phyloP scores from a whole-genome alignment of 1,139 yeast species.

The Blastobotrys malaysiensis region DNA sequence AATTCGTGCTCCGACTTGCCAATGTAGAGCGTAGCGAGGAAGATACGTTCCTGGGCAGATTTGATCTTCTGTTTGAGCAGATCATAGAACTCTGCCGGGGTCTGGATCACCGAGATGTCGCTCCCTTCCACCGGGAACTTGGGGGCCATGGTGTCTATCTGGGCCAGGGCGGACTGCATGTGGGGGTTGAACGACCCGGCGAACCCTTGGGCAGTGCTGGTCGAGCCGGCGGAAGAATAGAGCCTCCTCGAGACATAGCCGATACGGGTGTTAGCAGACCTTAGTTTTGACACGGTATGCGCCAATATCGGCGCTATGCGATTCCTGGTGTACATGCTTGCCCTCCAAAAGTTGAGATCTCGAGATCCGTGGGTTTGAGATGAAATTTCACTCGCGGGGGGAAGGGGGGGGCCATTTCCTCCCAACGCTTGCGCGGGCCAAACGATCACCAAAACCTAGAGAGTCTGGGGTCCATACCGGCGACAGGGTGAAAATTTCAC shows the following conservation, averaged over 20 bases:
- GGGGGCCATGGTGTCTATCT: constrained; percentile 64
- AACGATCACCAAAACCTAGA: neutral
- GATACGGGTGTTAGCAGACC: neutral
- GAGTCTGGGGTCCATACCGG: neutral
- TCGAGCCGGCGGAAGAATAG: neutral
- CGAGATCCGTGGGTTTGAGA: too few species aligned
- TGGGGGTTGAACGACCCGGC: constrained; percentile 19
- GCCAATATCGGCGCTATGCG: neutral
- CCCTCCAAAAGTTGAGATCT: too few species aligned
- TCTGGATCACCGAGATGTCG: constrained; percentile 57
- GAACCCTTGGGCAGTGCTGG: neutral
- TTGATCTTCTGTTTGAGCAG: constrained; percentile 39
- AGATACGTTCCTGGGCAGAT: constrained; percentile 56
- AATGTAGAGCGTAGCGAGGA: constrained; percentile 78
- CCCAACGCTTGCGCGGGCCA: neutral
- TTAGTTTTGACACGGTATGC: neutral
- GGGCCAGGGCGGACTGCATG: constrained; percentile 31
- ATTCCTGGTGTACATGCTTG: neutral
- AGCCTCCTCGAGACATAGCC: neutral
- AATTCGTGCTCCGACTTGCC: constrained; percentile 81
- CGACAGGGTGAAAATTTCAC: neutral
- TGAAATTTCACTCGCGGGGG: too few species aligned
- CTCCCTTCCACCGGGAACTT: constrained; percentile 56
- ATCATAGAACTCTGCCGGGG: constrained; percentile 67
- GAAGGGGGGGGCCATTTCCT: too few species aligned